Conservation (phyloP, 306 rosid genomes). For the Prinsepia uniflora region DNA sequence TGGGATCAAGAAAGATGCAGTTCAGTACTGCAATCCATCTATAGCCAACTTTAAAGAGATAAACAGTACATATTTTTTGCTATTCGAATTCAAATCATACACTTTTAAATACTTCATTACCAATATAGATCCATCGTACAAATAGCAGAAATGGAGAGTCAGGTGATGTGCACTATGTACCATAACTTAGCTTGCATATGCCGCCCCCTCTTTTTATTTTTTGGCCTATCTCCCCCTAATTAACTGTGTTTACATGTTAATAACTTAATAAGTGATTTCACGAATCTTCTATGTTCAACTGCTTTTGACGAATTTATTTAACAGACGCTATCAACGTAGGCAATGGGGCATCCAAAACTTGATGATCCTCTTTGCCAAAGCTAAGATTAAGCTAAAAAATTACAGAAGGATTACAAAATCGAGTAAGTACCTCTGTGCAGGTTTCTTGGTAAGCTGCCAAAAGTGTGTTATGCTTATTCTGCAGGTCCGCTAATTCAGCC, state of each 20-base stretch:
- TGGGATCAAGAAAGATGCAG: not conserved
- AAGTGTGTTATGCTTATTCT: constrained; percentile 57
- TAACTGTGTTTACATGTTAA: not conserved
- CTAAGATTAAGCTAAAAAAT: not conserved
- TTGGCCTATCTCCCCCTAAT: not conserved
- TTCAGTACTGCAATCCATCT: not conserved
- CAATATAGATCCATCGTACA: not conserved
- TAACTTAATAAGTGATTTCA: not conserved
- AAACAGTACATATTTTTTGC: not conserved
- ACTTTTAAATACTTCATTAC: not conserved
- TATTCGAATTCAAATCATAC: not conserved
- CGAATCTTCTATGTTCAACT: not conserved
- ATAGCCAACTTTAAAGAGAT: not conserved
- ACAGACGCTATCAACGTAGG: not conserved
- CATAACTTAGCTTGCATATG: not conserved
- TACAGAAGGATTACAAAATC: not conserved
- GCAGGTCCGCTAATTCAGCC: constrained; percentile 74
- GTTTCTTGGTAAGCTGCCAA: constrained; percentile 54
- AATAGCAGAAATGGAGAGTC: constrained; percentile 2
- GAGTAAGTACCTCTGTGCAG: constrained; percentile 60
- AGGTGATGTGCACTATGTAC: not conserved
- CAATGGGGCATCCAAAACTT: not conserved
- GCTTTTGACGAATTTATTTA: not conserved
- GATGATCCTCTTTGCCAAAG: not conserved
- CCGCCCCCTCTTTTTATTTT: not conserved